phyloP scores from a whole-genome alignment of 2,329 filamentous ascomycete genomes.

The Fusarium sp. region DNA sequence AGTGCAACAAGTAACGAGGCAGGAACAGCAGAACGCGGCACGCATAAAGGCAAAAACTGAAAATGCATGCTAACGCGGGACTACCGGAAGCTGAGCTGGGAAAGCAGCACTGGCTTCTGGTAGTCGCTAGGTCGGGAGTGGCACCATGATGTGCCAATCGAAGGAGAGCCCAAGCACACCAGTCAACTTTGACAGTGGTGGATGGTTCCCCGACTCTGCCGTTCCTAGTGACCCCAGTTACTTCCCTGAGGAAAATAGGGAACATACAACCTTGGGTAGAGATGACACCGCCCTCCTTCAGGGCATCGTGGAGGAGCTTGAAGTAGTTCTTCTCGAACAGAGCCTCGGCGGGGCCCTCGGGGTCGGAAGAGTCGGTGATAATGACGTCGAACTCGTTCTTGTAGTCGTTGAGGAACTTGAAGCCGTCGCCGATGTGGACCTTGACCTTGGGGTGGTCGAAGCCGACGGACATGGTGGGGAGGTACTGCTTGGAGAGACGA shows the following conservation, averaged over 20 bases:
- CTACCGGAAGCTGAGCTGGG: conserved; percentile 53
- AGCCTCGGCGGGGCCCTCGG: conserved; percentile 94
- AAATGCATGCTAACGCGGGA: conserved; percentile 48
- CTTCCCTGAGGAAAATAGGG: conserved; percentile 69
- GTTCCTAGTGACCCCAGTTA: conserved; percentile 52
- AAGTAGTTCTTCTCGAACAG: conserved; percentile 99
- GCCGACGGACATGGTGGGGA: conserved; percentile 92
- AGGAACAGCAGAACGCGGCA: conserved; percentile 39
- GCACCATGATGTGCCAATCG: conserved; percentile 43
- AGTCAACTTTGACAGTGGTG: conserved; percentile 35
- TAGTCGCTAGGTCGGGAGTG: conserved; percentile 49
- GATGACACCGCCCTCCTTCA: conserved; percentile 96
- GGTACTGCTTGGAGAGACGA: conserved; percentile 97
- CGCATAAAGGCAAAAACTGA: conserved; percentile 24
- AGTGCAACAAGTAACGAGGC: conserved; percentile 32
- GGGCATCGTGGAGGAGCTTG: conserved; percentile 88
- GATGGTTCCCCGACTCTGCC: conserved; percentile 44
- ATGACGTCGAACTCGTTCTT: conserved; percentile 99
- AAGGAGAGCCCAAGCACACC: conserved; percentile 31
- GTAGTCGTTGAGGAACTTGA: conserved; percentile 97
- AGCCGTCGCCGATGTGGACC: conserved; percentile 94
- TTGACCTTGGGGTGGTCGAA: conserved; percentile 95
- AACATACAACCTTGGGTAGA: conserved; percentile 99
- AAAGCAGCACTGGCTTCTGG: conserved; percentile 57
- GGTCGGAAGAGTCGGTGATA: conserved; percentile 98